Base-by-base conservation (phyloP, 805 yeast species). In the Starmerella bacillaris region DNA sequence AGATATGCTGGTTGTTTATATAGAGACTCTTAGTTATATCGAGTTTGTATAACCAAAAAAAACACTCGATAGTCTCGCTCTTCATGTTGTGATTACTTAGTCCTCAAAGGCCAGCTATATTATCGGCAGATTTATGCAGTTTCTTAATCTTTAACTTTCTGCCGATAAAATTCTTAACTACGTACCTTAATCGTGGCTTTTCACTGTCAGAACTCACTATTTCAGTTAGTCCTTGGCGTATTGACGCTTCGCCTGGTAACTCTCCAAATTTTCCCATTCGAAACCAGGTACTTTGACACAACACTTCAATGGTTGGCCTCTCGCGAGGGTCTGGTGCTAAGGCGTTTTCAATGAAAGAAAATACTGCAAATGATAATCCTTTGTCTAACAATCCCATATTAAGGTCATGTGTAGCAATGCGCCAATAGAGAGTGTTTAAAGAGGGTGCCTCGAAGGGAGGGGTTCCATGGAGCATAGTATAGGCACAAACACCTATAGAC, bases 401-500 rank as follows among this genome's bases (percentile, higher is more conserved):
- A 53, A 74, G 82, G 39, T 83, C 92, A 38, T 74, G 72, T 35
- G 66, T 64, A 53, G 78, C 78, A 51, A 86, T 86, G 56, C 93
- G 69, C 51, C 78, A 86, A 58, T 86, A 86, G 41, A 89, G 84
- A 36, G 75, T 70, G 45, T 78, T 73, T 27, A 86, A 93, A 53
- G 78, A 92, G 51, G 78, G 78, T 16, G 93, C 78, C 58, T 89
- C 96, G 59, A 89, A 86, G 1, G 96, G 95, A 14, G 96, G 94
- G 54, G 78, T 79, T 17, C 96, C 96, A 39, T 77, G 64, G 35
- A 89, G 61, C 54, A 86, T 65, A 5, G 95, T 93, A 52, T 75
- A 89, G 64, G 84, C 65, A 80, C 86, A 84, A 37, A 86, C 79
- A 39, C 98, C 98, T 46, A 84, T 72, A n/a, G 96, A 86, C 98